phyloP scores from a whole-genome alignment of 176 grass and related monocot genomes.

The maize (Zea mays) region Zm-B73-REFERENCE-NAM-5.0 NC_050096.1:80517501-80518000 shows the following conservation, averaged over 20 bases:
- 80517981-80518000: not conserved
- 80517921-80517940: too few species aligned
- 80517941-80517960: too few species aligned
- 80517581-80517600: slow-evolving; percentile 46
- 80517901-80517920: not conserved
- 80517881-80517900: too few species aligned
- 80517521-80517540: slow-evolving; percentile 75
- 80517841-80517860: slow-evolving; percentile 48
- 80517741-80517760: slow-evolving; percentile 60
- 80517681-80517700: slow-evolving; percentile 68
- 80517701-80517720: slow-evolving; percentile 83
- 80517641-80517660: slow-evolving; percentile 76
- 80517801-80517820: slow-evolving; percentile 61
- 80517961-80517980: too few species aligned
- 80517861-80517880: slow-evolving; percentile 73
- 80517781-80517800: slow-evolving; percentile 75
- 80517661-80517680: slow-evolving; percentile 78
- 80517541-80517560: slow-evolving; percentile 88
- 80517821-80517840: slow-evolving; percentile 68
- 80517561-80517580: slow-evolving; percentile 65
- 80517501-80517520: slow-evolving; percentile 64
- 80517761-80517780: slow-evolving; percentile 72
- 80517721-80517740: slow-evolving; percentile 63
- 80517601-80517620: slow-evolving; percentile 49
- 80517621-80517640: slow-evolving; percentile 52